These are phyloP conservation scores for Lipomyces starkeyi DNA, from an alignment of 805 yeast genomes.

Conservation along the genomic window DNA sequence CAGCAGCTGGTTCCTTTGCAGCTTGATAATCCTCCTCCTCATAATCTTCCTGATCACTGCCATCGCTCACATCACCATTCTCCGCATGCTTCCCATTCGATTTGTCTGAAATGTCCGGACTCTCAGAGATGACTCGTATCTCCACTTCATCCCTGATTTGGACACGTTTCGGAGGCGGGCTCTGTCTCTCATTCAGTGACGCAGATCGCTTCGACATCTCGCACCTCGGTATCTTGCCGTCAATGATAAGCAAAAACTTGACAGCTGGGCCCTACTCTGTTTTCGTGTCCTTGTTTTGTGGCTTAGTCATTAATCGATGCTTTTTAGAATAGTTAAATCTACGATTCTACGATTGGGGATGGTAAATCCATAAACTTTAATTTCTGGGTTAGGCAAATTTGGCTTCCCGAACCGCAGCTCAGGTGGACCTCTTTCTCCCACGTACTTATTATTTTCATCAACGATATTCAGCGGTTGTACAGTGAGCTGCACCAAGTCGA, in stretches of 20 bases:
- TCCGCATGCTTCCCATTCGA: not conserved
- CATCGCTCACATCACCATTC: conserved; percentile 14
- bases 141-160: conserved; percentile 9
- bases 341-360: no score
- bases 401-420: no score
- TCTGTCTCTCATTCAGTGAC: conserved; percentile 1
- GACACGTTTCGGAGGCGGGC: conserved; percentile 13
- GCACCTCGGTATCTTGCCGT: not conserved
- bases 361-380: no score
- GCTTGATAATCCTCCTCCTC: conserved; percentile 18
- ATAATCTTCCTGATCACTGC: conserved; percentile 16
- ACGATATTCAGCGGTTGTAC: not conserved
- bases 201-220: conserved; percentile 22
- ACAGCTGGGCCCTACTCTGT: not conserved
- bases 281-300: not conserved
- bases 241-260: not conserved
- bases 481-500: not conserved
- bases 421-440: not conserved
- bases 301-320: not conserved
- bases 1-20: not conserved
- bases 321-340: no score
- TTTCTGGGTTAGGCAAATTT: no score
- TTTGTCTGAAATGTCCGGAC: not conserved
- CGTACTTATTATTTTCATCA: not conserved
- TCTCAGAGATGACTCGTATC: not conserved